Conservation (phyloP, 352 stramenopile genomes). For the Globisporangium viniferum region DNA sequence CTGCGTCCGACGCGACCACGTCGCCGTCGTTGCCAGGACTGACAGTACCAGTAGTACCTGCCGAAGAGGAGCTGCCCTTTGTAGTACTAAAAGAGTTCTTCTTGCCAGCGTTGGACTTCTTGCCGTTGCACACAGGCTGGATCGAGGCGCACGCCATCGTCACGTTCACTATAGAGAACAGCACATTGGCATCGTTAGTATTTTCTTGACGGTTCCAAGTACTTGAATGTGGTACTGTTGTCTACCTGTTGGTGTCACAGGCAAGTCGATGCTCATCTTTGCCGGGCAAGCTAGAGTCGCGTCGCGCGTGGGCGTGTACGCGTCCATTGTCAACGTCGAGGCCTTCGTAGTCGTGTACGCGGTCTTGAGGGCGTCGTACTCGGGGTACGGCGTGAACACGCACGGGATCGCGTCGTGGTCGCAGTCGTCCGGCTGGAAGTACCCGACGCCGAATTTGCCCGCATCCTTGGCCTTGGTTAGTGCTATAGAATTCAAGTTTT, state of each 20-base stretch:
- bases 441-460: constrained; percentile 45
- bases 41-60: background rate
- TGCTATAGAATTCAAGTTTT: constrained; percentile 1
- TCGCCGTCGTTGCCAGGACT: background rate
- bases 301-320: constrained; percentile 30
- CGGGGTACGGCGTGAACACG: constrained; percentile 42
- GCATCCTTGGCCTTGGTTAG: constrained; percentile 33
- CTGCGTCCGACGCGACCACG: background rate
- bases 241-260: constrained; percentile 31
- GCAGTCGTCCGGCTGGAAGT: constrained; percentile 43
- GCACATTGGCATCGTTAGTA: background rate
- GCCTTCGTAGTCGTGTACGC: constrained; percentile 47
- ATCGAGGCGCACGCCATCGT: constrained; percentile 40
- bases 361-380: constrained; percentile 46
- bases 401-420: constrained; percentile 41
- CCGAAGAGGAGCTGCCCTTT: background rate
- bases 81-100: constrained; percentile 18
- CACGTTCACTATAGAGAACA: constrained; percentile 23
- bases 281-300: constrained; percentile 41
- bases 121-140: constrained; percentile 58
- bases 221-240: background rate
- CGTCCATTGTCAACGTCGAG: constrained; percentile 34
- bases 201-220: background rate
- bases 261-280: constrained; percentile 28
- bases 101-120: constrained; percentile 51